Evolutionary conservation across 441 rosid species (phyloP).

Genomic region (Aleurites moluccanus): DNA sequence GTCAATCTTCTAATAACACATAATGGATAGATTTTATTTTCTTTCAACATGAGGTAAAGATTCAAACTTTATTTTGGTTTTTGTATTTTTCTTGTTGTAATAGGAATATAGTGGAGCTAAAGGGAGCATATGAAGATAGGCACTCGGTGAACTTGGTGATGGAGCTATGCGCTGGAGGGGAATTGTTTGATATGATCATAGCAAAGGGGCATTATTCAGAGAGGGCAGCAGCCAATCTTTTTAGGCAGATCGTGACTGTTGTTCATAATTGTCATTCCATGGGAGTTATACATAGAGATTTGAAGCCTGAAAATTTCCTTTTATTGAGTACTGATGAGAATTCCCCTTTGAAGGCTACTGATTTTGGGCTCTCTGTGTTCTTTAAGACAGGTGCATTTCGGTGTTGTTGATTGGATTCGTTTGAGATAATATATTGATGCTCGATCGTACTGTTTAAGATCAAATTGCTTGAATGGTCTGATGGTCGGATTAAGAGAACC

Average conservation of each 20-base stretch:
- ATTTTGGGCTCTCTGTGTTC: constrained; percentile 43
- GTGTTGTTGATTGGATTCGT: neutral
- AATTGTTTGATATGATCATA: constrained; percentile 39
- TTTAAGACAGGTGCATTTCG: constrained; percentile 34
- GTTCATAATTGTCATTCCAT: constrained; percentile 37
- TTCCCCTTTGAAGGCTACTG: constrained; percentile 41
- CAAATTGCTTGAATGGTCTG: neutral
- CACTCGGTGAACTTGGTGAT: constrained; percentile 35
- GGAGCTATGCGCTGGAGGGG: constrained; percentile 44
- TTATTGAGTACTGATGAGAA: constrained; percentile 28
- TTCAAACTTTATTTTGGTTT: neutral
- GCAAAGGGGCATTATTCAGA: constrained; percentile 42
- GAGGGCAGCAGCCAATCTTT: constrained; percentile 31
- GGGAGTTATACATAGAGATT: constrained; percentile 83
- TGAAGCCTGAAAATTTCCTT: constrained; percentile 43
- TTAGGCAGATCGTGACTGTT: constrained; percentile 37
- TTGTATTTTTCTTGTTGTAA: neutral
- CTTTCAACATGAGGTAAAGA: neutral
- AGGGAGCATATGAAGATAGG: constrained; percentile 39
- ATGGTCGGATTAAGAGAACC: neutral
- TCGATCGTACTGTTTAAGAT: neutral
- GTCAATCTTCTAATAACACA: constrained; percentile 24
- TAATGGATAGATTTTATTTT: neutral
- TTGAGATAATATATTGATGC: neutral
- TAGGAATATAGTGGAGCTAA: constrained; percentile 44